phyloP scores from a whole-genome alignment of 768 basidiomycete species.

The Lactarius vividus region DNA sequence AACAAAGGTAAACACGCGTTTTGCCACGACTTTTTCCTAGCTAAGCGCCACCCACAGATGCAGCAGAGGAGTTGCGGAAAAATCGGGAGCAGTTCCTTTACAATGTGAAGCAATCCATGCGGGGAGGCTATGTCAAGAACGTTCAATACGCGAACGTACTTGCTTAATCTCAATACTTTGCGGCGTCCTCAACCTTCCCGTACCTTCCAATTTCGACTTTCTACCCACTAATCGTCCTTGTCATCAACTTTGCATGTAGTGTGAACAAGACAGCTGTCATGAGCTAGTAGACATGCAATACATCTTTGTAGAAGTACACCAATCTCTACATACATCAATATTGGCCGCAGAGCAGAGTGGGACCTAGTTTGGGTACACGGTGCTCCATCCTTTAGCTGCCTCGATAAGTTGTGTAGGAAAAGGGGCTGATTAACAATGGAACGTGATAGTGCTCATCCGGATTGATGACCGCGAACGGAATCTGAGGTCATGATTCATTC shows the following conservation, averaged over 20 bases:
- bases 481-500: constrained; percentile 37
- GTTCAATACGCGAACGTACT: constrained; percentile 77
- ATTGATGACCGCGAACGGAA: constrained; percentile 70
- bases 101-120: constrained; percentile 88
- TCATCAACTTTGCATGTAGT: constrained; percentile 5
- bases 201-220: background rate
- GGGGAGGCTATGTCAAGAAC: constrained; percentile 74
- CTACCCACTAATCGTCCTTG: background rate
- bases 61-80: constrained; percentile 90
- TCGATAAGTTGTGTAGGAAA: constrained; percentile 88
- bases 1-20: constrained; percentile 82
- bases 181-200: background rate
- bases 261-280: constrained; percentile 1
- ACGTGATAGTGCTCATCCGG: constrained; percentile 87
- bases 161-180: constrained; percentile 36
- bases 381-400: constrained; percentile 55
- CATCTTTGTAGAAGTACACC: constrained; percentile 22
- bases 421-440: constrained; percentile 88
- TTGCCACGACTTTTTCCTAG: background rate
- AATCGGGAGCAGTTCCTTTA: constrained; percentile 78
- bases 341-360: constrained; percentile 15
- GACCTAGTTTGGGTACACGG: background rate
- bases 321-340: constrained; percentile 18
- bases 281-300: constrained; percentile 10
- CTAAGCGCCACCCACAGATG: constrained; percentile 57